phyloP scores from a whole-genome alignment of 2,329 filamentous ascomycete species.

The Monilinia aucupariae region DNA sequence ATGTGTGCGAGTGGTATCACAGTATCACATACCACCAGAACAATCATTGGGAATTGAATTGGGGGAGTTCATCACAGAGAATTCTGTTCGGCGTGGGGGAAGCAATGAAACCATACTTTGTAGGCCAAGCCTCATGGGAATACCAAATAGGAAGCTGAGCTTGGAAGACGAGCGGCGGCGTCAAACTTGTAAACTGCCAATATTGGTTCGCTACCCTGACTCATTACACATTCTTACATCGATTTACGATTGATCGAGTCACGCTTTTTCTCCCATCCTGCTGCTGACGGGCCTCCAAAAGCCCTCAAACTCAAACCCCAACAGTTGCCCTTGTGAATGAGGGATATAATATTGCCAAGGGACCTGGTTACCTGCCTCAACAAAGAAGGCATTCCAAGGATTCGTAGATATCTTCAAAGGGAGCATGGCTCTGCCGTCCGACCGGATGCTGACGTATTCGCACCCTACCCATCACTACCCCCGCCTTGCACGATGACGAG shows the following conservation, averaged over 20 bases:
- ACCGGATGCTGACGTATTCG: slow-evolving; percentile 8
- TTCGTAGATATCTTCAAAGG: no score
- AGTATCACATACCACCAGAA: neutral
- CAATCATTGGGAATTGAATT: neutral
- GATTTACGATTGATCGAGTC: neutral
- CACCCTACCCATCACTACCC: no score
- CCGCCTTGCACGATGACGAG: no score
- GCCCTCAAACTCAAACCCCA: no score
- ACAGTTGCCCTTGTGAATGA: slow-evolving; percentile 9
- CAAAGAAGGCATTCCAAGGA: no score
- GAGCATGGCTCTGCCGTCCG: neutral
- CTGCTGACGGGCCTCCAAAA: neutral
- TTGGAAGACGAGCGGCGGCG: neutral
- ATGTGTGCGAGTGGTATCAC: neutral
- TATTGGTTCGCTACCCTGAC: slow-evolving; percentile 1
- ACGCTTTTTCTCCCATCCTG: neutral
- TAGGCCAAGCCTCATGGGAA: neutral
- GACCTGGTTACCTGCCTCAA: neutral
- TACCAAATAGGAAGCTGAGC: neutral
- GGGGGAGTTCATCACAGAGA: neutral
- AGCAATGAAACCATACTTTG: neutral
- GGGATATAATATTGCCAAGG: slow-evolving; percentile 15
- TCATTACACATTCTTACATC: slow-evolving; percentile 10
- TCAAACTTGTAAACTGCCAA: neutral
- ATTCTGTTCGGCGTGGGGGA: neutral